Base-by-base conservation (phyloP, 2,329 filamentous ascomycete species). In the Calcarisporium arbuscula region DNA sequence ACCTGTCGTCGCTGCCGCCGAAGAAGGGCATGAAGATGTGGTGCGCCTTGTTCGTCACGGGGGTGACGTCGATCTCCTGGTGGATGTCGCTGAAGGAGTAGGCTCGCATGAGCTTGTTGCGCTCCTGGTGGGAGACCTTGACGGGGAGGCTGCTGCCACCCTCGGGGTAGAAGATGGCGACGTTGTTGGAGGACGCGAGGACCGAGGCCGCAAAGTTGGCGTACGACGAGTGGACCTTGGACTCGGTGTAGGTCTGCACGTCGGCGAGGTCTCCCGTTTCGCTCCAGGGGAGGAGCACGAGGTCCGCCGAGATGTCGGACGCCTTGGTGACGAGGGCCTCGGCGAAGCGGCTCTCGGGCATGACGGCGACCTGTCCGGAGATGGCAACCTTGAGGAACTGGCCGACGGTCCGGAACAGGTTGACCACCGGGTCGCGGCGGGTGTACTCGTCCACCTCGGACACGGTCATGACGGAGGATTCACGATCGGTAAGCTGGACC, bases 391-490 rank as follows among this genome's bases (percentile, higher is more conserved):
- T 85, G 52, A 92, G 80, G 26, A 95, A 75, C 43, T 84, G 82
- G 2, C 86, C 87, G 47, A 95, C 89, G 0, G 87, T 86, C 30
- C 85, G 78, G 70, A 95, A 95, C 1, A 86, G 85, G 53, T 94
- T 95, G 35, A 95, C 78, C 5, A 96, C 81, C 0, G 90, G 87
- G 50, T 96, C 90, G 49, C 75, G 72, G 6, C 74, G 68, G 18
- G 75, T 74, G 41, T 79, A 73, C 31, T 92, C 85, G 25, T 88
- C 82, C 4, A 82, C 71, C 51, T 94, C 87, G 0, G 87, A 82
- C 9, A 94, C 86, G 48, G 86, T 82, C 90, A 96, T 96, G 48
- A 95, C 90, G 14, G 88, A 89, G 1, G 90, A 95, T 27, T 86
- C 84, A 71, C 90, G 87, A 49, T 95, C 89, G 0, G 86, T 94